These are phyloP conservation scores for Porogramme epimiltina DNA, from an alignment of 1,284 basidiomycete species.

Conservation along the genomic window DNA sequence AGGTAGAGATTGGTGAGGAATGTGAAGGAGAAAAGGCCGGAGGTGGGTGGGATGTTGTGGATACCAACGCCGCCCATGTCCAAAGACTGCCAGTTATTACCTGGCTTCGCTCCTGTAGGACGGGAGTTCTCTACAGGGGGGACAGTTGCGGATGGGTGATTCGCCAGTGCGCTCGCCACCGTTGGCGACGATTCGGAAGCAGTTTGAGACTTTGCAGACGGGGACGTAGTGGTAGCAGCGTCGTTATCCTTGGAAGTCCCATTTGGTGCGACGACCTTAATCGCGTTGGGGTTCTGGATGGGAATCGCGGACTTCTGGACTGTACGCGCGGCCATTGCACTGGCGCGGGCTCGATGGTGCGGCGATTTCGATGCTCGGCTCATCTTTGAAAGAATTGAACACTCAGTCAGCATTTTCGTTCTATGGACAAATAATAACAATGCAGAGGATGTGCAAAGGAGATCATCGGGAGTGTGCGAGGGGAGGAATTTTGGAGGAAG, in stretches of 20 bases:
- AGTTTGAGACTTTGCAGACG: constrained; percentile 34
- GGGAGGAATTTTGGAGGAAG: background rate
- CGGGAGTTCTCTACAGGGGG: constrained; percentile 67
- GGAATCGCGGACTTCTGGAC: constrained; percentile 79
- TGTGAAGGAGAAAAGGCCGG: constrained; percentile 89
- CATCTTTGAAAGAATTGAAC: constrained; percentile 47
- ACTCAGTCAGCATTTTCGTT: background rate
- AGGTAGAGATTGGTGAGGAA: constrained; percentile 95
- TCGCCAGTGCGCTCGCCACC: constrained; percentile 41
- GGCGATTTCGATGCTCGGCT: constrained; percentile 75
- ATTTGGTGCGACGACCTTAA: constrained; percentile 45
- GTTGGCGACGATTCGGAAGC: constrained; percentile 41
- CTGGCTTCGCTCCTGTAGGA: constrained; percentile 56
- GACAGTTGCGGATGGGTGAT: constrained; percentile 74
- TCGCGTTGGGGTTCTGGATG: constrained; percentile 79
- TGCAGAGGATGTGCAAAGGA: too few species aligned
- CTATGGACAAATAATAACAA: background rate
- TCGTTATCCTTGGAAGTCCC: constrained; percentile 33
- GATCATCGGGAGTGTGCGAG: background rate
- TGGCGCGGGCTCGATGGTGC: constrained; percentile 79
- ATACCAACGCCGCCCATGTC: constrained; percentile 97
- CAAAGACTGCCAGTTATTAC: constrained; percentile 86
- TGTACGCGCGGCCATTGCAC: constrained; percentile 77
- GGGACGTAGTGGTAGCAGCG: constrained; percentile 29
- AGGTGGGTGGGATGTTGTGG: constrained; percentile 84